A percentile compares a stretch with the other conserved stretches of the same genome.
These are phyloP conservation scores for Rutstroemia sp. DNA, from an alignment of 2,329 filamentous ascomycete species.

Conservation along the genomic window DNA sequence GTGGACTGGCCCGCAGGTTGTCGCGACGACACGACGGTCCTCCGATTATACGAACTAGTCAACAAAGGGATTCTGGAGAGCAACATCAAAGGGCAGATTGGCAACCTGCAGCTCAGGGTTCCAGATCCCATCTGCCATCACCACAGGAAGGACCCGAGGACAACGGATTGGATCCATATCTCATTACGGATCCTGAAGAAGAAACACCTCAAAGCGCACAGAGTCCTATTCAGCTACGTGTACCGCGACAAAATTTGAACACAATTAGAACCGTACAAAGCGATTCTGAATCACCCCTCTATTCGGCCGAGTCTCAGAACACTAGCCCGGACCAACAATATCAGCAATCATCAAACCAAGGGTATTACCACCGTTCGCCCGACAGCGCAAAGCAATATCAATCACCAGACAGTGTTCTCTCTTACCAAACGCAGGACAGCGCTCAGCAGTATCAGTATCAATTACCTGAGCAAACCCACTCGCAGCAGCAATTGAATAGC, in stretches of 20 bases:
- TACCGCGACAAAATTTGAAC: constrained; percentile 14
- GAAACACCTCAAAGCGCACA: constrained; percentile 13
- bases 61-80: constrained; percentile 32
- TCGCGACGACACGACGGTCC: constrained; percentile 49
- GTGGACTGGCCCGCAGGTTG: constrained; percentile 43
- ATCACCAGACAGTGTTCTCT: not conserved
- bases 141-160: constrained; percentile 25
- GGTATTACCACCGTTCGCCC: constrained; percentile 2
- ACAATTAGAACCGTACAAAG: constrained; percentile 24
- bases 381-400: not conserved
- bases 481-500: constrained; percentile 20
- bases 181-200: constrained; percentile 20
- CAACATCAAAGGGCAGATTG: constrained; percentile 33
- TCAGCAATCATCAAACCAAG: constrained; percentile 13
- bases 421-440: constrained; percentile 13
- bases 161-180: constrained; percentile 26
- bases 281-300: constrained; percentile 18
- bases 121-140: constrained; percentile 24
- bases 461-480: constrained; percentile 21
- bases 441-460: constrained; percentile 24
- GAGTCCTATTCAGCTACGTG: not conserved
- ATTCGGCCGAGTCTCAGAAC: constrained; percentile 28
- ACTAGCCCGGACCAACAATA: constrained; percentile 30
- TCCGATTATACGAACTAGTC: constrained; percentile 34
- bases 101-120: constrained; percentile 29